A percentile compares a stretch with the other conserved stretches of the same genome.
Conservation (phyloP, 2,329 filamentous ascomycete genomes). For the Colletotrichum destructivum region DNA sequence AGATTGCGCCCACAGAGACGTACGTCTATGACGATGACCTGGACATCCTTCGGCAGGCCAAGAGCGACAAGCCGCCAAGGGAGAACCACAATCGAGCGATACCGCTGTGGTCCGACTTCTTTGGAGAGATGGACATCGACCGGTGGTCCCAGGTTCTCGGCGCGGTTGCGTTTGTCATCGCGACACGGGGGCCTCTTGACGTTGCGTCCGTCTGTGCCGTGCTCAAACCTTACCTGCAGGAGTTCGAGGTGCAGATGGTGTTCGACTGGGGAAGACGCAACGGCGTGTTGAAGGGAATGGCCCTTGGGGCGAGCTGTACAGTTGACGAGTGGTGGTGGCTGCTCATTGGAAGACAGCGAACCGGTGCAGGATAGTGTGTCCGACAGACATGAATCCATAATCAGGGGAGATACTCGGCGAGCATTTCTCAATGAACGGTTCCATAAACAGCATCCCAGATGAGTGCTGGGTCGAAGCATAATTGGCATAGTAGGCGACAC, state of each 20-base stretch:
- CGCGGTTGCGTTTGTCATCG: slow-evolving; percentile 73
- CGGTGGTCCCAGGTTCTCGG: slow-evolving; percentile 77
- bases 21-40: slow-evolving; percentile 72
- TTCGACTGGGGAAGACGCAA: slow-evolving; percentile 71
- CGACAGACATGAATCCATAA: not conserved
- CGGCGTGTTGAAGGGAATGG: slow-evolving; percentile 64
- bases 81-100: slow-evolving; percentile 64
- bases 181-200: slow-evolving; percentile 72
- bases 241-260: slow-evolving; percentile 73
- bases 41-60: slow-evolving; percentile 56
- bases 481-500: not conserved
- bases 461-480: not conserved
- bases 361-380: not conserved
- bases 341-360: slow-evolving; percentile 59
- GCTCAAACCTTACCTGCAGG: slow-evolving; percentile 72
- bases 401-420: not conserved
- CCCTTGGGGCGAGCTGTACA: slow-evolving; percentile 58
- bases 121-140: slow-evolving; percentile 69
- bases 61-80: slow-evolving; percentile 57
- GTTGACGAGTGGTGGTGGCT: slow-evolving; percentile 80
- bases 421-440: not conserved
- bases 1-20: slow-evolving; percentile 68
- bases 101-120: slow-evolving; percentile 82
- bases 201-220: slow-evolving; percentile 67
- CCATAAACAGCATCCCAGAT: not conserved